phyloP scores from a whole-genome alignment of 495 filamentous ascomycete genomes.

The Aspergillus nanangensis region DNA sequence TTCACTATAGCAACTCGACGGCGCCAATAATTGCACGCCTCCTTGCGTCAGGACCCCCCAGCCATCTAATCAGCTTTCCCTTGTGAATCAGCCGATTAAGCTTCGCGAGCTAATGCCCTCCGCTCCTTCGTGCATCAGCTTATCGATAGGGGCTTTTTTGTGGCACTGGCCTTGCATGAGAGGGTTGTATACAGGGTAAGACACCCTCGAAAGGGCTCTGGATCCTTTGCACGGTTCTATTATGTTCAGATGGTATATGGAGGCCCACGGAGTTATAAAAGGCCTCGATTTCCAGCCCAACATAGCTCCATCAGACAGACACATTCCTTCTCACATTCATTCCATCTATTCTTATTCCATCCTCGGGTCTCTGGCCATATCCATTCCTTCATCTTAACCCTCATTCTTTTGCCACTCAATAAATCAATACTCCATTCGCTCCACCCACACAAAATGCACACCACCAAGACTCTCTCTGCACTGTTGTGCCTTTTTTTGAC shows the following conservation, averaged over 20 bases:
- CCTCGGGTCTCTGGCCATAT: too few species aligned
- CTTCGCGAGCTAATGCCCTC: too few species aligned
- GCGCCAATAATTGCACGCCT: too few species aligned
- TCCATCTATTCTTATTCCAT: background rate
- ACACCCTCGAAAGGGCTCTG: slow-evolving; percentile 9
- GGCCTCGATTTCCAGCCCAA: background rate
- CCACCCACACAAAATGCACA: slow-evolving; percentile 33
- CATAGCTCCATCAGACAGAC: background rate
- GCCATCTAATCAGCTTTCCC: slow-evolving; percentile 7
- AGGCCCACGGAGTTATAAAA: slow-evolving; percentile 4
- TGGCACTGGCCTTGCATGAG: slow-evolving; percentile 7
- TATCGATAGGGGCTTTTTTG: slow-evolving; percentile 8
- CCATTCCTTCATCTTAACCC: slow-evolving; percentile 1
- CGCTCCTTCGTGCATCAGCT: too few species aligned
- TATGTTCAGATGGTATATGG: background rate
- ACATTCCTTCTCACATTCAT: slow-evolving; percentile 1
- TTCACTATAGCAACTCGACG: too few species aligned
- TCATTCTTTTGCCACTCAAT: slow-evolving; percentile 10
- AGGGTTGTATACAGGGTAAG: background rate
- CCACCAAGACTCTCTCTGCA: slow-evolving; percentile 27
- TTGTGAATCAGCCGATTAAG: too few species aligned
- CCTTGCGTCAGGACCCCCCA: slow-evolving; percentile 10
- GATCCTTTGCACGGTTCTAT: slow-evolving; percentile 1
- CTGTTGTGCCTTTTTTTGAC: slow-evolving; percentile 34
- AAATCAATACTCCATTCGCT: too few species aligned